Percentiles rank a stretch among this genome's conserved stretches.
These are phyloP conservation scores for Penicillium fimorum DNA, from an alignment of 495 filamentous ascomycete genomes.

Conservation along the genomic window DNA sequence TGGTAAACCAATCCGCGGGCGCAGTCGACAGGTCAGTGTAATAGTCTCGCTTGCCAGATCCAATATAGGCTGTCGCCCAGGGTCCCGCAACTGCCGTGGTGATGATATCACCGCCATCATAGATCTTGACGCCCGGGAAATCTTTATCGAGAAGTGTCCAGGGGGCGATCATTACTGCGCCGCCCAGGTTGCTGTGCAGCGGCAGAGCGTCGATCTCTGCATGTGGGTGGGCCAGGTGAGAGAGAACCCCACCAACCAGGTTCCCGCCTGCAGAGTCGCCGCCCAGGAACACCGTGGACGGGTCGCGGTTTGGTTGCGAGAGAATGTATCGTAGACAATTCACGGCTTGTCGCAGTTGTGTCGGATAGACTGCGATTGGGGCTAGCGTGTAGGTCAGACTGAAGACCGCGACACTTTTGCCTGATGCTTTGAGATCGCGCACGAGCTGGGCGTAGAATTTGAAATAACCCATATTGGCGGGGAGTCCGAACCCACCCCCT, in stretches of 20 bases:
- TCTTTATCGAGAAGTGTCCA: slow-evolving; percentile 53
- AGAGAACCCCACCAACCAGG: slow-evolving; percentile 54
- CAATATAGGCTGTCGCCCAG: slow-evolving; percentile 54
- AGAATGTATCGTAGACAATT: slow-evolving; percentile 53
- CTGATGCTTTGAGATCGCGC: slow-evolving; percentile 26
- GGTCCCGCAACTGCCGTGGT: slow-evolving; percentile 35
- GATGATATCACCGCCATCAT: slow-evolving; percentile 54
- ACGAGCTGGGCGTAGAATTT: slow-evolving; percentile 51
- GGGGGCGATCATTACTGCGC: slow-evolving; percentile 55
- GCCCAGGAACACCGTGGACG: slow-evolving; percentile 50
- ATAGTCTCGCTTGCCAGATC: slow-evolving; percentile 42
- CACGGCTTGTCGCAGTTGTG: slow-evolving; percentile 58
- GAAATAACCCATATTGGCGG: slow-evolving; percentile 51
- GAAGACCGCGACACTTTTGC: slow-evolving; percentile 50
- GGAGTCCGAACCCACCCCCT: slow-evolving; percentile 61
- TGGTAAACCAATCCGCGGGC: slow-evolving; percentile 52
- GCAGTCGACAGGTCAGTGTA: slow-evolving; percentile 56
- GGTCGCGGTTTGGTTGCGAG: slow-evolving; percentile 33
- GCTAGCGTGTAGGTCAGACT: slow-evolving; percentile 59
- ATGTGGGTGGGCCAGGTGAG: slow-evolving; percentile 62
- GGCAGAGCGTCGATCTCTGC: slow-evolving; percentile 41
- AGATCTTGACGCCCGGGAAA: slow-evolving; percentile 39
- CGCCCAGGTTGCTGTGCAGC: slow-evolving; percentile 34
- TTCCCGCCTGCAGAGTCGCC: slow-evolving; percentile 70
- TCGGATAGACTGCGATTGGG: slow-evolving; percentile 56